phyloP scores from a whole-genome alignment of 2,329 filamentous ascomycete species.

The Chalara sp. region DNA sequence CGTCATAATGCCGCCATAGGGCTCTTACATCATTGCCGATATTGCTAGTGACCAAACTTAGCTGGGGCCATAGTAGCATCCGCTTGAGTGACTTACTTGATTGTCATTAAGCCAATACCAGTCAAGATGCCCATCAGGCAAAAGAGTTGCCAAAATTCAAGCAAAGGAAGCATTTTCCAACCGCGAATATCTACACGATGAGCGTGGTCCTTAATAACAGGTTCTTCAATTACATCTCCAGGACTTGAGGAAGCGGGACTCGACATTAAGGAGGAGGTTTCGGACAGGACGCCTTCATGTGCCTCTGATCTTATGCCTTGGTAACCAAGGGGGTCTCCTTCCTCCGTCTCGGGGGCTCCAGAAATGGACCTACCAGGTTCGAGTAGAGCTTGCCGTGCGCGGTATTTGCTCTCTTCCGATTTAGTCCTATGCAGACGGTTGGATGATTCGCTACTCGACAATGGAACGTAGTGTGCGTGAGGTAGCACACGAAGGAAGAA shows the following conservation, averaged over 20 bases:
- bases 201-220: conserved; percentile 60
- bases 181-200: conserved; percentile 89
- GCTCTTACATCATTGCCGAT: conserved; percentile 86
- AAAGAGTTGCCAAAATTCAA: conserved; percentile 91
- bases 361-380: conserved; percentile 60
- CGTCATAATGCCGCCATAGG: conserved; percentile 81
- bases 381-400: conserved; percentile 30
- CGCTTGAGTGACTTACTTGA: conserved; percentile 64
- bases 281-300: conserved; percentile 25
- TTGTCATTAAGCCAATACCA: conserved; percentile 95
- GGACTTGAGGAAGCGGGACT: conserved; percentile 42
- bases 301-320: conserved; percentile 22
- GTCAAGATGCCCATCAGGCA: conserved; percentile 82
- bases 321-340: conserved; percentile 23
- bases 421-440: conserved; percentile 37
- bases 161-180: conserved; percentile 59
- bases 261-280: conserved; percentile 77
- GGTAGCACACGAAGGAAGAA: conserved; percentile 78
- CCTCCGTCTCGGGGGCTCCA: conserved; percentile 22
- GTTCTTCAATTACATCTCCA: conserved; percentile 42
- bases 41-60: conserved; percentile 51
- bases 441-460: conserved; percentile 32
- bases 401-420: conserved; percentile 35
- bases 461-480: conserved; percentile 37
- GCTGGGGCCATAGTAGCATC: neutral